Evolutionary conservation across 352 stramenopile species (phyloP).

Genomic region (Globisporangium perplexum): DNA sequence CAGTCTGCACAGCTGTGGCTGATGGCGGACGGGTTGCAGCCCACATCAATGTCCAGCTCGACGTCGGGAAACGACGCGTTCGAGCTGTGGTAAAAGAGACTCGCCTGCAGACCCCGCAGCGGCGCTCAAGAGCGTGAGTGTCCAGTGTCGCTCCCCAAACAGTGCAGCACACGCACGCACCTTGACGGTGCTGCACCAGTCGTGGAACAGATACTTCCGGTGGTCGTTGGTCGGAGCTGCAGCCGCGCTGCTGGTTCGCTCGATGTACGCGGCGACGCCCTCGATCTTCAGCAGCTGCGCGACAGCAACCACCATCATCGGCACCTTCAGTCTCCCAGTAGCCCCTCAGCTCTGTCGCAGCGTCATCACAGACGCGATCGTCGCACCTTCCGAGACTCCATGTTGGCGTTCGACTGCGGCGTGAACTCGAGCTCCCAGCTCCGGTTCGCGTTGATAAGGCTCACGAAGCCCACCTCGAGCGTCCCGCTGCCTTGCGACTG

Average conservation of each 20-base stretch:
- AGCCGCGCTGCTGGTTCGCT: conserved; percentile 21
- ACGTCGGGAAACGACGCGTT: conserved; percentile 80
- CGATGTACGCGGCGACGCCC: conserved; percentile 65
- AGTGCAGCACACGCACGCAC: conserved; percentile 17
- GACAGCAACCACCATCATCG: neutral
- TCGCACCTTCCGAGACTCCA: conserved; percentile 82
- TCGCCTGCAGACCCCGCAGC: no score
- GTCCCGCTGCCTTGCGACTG: conserved; percentile 63
- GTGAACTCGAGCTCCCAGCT: conserved; percentile 76
- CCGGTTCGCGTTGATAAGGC: conserved; percentile 69
- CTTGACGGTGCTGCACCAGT: conserved; percentile 77
- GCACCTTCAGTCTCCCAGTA: neutral
- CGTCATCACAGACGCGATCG: neutral
- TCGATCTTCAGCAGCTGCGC: conserved; percentile 57
- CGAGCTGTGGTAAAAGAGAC: conserved; percentile 70
- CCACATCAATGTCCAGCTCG: conserved; percentile 65
- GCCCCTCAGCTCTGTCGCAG: conserved; percentile 4
- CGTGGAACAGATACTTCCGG: conserved; percentile 81
- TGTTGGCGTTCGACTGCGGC: conserved; percentile 61
- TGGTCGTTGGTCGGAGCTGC: conserved; percentile 12
- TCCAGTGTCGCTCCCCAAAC: neutral
- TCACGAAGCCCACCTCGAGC: conserved; percentile 56
- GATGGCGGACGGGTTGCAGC: conserved; percentile 23
- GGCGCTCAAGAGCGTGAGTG: neutral
- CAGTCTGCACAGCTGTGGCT: conserved; percentile 34